These are phyloP conservation scores for Smittium culicis DNA, from an alignment of 371 early-diverging fungal genomes.

Conservation along the genomic window DNA sequence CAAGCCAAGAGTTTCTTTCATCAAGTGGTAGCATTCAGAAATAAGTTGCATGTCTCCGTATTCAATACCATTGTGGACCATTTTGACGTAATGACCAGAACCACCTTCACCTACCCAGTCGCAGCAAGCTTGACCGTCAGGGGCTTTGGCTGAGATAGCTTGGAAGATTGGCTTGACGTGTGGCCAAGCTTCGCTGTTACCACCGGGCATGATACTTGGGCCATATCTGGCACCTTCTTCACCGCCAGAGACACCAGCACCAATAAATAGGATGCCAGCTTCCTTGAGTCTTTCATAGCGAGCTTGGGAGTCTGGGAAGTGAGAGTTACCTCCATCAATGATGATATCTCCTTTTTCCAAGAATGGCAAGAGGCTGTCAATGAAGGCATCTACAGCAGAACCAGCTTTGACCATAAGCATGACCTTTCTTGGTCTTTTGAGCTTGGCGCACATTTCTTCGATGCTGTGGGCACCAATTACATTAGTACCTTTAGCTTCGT, in stretches of 20 bases:
- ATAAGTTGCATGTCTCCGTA: slow-evolving; percentile 99
- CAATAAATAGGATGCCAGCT: slow-evolving; percentile 88
- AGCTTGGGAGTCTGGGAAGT: slow-evolving; percentile 93
- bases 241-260: slow-evolving; percentile 98
- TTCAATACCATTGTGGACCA: slow-evolving; percentile 99
- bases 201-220: slow-evolving; percentile 98
- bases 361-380: slow-evolving; percentile 69
- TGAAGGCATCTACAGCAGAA: slow-evolving; percentile 86
- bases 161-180: slow-evolving; percentile 89
- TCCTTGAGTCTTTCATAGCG: slow-evolving; percentile 70
- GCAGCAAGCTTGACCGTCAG: slow-evolving; percentile 81
- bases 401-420: slow-evolving; percentile 98
- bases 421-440: slow-evolving; percentile 91
- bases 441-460: slow-evolving; percentile 78
- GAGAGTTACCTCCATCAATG: slow-evolving; percentile 98
- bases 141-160: slow-evolving; percentile 81
- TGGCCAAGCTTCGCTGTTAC: slow-evolving; percentile 84
- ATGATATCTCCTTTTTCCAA: slow-evolving; percentile 89
- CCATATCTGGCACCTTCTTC: slow-evolving; percentile 99
- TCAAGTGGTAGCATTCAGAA: slow-evolving; percentile 88
- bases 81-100: slow-evolving; percentile 99
- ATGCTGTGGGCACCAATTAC: slow-evolving; percentile 87
- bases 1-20: slow-evolving; percentile 71
- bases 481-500: slow-evolving; percentile 93
- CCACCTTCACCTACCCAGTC: slow-evolving; percentile 98